Conservation (phyloP, 1,139 yeast genomes). For the Yamadazyma taylorii region DNA sequence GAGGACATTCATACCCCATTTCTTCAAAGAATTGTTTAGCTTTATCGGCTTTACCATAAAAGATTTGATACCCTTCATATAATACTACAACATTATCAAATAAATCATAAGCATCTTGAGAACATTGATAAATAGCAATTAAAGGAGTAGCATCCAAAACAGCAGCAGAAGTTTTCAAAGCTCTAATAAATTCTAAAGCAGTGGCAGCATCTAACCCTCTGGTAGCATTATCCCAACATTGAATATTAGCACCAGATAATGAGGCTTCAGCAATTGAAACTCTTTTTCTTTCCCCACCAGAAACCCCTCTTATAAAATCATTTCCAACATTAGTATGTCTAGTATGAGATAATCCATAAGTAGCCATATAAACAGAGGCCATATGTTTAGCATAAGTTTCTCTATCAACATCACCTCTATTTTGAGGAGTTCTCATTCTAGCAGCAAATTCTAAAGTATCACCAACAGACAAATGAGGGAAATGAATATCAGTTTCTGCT, state of each 20-base stretch:
- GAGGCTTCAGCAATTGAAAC: slow-evolving; percentile 46
- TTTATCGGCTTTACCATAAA: slow-evolving; percentile 56
- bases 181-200: slow-evolving; percentile 68
- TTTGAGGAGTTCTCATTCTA: slow-evolving; percentile 40
- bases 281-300: slow-evolving; percentile 48
- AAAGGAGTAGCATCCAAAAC: slow-evolving; percentile 60
- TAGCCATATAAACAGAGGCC: slow-evolving; percentile 45
- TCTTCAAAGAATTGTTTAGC: slow-evolving; percentile 46
- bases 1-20: slow-evolving; percentile 61
- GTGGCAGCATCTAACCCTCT: slow-evolving; percentile 64
- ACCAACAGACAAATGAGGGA: slow-evolving; percentile 53
- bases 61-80: slow-evolving; percentile 78
- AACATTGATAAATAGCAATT: slow-evolving; percentile 82
- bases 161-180: slow-evolving; percentile 63
- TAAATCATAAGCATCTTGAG: slow-evolving; percentile 67
- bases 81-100: slow-evolving; percentile 75
- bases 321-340: slow-evolving; percentile 37
- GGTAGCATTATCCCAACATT: slow-evolving; percentile 66
- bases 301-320: slow-evolving; percentile 39
- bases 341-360: slow-evolving; percentile 38
- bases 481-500: slow-evolving; percentile 54
- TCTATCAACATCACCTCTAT: slow-evolving; percentile 39
- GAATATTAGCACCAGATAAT: slow-evolving; percentile 36
- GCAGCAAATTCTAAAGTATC: slow-evolving; percentile 51
- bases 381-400: slow-evolving; percentile 42